Evolutionary conservation across 768 basidiomycete genomes (phyloP).

Genomic region (Auricularia heimuer): DNA sequence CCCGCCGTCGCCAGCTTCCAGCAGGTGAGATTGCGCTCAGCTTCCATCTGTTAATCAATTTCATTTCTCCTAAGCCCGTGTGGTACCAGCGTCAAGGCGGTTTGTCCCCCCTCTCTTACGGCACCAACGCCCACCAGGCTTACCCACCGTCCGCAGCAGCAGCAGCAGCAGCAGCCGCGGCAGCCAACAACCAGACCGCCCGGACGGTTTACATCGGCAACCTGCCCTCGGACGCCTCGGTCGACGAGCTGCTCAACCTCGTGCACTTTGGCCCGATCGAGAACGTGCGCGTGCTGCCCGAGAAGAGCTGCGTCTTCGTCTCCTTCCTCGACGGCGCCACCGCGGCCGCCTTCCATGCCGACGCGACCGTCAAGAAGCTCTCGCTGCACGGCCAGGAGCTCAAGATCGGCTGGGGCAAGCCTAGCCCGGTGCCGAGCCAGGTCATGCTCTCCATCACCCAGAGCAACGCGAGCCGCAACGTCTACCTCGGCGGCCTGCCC

Average conservation of each 20-base stretch:
- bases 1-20: slow-evolving; percentile 61
- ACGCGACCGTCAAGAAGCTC: slow-evolving; percentile 91
- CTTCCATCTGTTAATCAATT: background rate
- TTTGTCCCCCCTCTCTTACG: slow-evolving; percentile 33
- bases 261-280: slow-evolving; percentile 98
- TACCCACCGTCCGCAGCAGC: slow-evolving; percentile 35
- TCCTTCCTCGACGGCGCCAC: slow-evolving; percentile 92
- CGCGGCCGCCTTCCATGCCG: slow-evolving; percentile 94
- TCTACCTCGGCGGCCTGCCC: slow-evolving; percentile 91
- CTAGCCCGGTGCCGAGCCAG: slow-evolving; percentile 75
- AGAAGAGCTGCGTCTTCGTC: slow-evolving; percentile 96
- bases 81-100: slow-evolving; percentile 17
- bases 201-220: slow-evolving; percentile 98
- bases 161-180: slow-evolving; percentile 62
- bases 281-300: slow-evolving; percentile 85
- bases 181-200: slow-evolving; percentile 48
- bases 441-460: slow-evolving; percentile 84
- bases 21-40: slow-evolving; percentile 35
- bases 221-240: slow-evolving; percentile 87
- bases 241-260: slow-evolving; percentile 94
- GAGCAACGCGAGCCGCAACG: slow-evolving; percentile 89
- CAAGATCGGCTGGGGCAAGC: slow-evolving; percentile 98
- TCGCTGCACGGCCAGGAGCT: slow-evolving; percentile 90
- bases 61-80: slow-evolving; percentile 8
- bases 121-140: background rate